These are phyloP conservation scores for Vanrija pseudolonga DNA, from an alignment of 1,284 basidiomycete species.

Conservation along the genomic window DNA sequence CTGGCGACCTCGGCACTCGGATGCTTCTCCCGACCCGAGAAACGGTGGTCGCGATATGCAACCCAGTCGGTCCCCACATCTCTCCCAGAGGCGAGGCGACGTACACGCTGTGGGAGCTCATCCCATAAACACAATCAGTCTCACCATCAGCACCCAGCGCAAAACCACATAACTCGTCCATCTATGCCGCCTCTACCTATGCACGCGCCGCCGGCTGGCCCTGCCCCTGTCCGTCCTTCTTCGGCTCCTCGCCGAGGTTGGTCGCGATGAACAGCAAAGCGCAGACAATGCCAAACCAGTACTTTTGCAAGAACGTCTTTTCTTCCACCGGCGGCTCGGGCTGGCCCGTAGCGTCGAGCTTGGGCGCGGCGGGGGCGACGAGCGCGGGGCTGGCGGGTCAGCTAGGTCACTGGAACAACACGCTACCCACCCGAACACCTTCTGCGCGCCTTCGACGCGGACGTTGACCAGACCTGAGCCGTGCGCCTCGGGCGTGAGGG, in stretches of 20 bases:
- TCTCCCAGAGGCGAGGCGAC: too few species aligned
- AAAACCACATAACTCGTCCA: too few species aligned
- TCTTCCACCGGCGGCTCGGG: constrained; percentile 61
- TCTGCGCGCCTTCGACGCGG: not conserved
- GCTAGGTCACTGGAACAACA: not conserved
- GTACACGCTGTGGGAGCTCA: too few species aligned
- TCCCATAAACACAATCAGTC: too few species aligned
- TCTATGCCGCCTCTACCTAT: too few species aligned
- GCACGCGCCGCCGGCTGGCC: too few species aligned
- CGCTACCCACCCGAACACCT: constrained; percentile 1
- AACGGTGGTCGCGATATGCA: too few species aligned
- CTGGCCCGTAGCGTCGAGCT: constrained; percentile 61
- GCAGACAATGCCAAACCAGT: constrained; percentile 75
- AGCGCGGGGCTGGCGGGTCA: constrained; percentile 17
- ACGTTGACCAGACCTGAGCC: not conserved
- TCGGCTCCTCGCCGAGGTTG: constrained; percentile 29
- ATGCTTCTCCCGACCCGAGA: too few species aligned
- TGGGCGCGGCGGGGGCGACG: constrained; percentile 46
- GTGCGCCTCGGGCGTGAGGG: not conserved
- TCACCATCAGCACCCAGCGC: too few species aligned
- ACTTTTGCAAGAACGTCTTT: constrained; percentile 78
- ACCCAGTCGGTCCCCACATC: too few species aligned
- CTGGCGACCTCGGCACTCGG: too few species aligned
- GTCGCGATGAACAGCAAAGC: constrained; percentile 51
- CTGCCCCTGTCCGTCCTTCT: too few species aligned